Base-by-base conservation (phyloP, 148 eudicot genomes). In the Spergularia marina region DNA sequence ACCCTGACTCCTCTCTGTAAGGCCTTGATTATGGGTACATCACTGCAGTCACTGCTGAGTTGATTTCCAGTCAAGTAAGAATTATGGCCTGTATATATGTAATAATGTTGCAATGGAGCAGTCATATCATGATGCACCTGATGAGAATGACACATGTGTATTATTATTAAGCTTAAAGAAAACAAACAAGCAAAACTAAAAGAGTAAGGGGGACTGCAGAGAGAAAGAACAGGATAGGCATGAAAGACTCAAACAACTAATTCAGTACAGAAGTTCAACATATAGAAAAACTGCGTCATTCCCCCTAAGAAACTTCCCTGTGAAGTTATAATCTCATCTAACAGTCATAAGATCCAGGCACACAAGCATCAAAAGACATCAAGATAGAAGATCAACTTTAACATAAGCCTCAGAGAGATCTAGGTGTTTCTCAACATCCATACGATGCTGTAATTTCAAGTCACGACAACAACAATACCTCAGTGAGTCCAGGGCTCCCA, bases 51-150 rank as follows among this genome's bases (percentile, higher is more conserved):
- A 70, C 99, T 94, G 83, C 91, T 94, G 73, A 94, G 82, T 72
- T 94, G 98, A 74, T 94, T 94, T 51, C 98, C 98, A 0, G 92
- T 94, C 64, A 91, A 82, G 77, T 94, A 94, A 8, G 98, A 94
- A 81, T 94, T 94, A 84, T 94, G 97, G 73, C 98, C 98, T 53
- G 98, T 94, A 71, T 83, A 94, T 84, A 94, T 87, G 86, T 83
- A 92, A 80, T 92, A 95, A 62, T 95, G 92, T 77, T 95, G 99
- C 92, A 95, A 75, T 44, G 99, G 94, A 84, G 96, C 92, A 75
- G 87, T 88, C 99, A 95, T 95, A 78, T 95, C 99, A 75, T 95
- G 94, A 88, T 90, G 97, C 79, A 95, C 97, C 99, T 95, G 97
- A 77, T 95, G 97, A 77, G 54, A 73, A 88, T 30, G 41, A 57